These are phyloP conservation scores for Rhodofomes roseus DNA, from an alignment of 1,284 basidiomycete genomes.

Conservation along the genomic window DNA sequence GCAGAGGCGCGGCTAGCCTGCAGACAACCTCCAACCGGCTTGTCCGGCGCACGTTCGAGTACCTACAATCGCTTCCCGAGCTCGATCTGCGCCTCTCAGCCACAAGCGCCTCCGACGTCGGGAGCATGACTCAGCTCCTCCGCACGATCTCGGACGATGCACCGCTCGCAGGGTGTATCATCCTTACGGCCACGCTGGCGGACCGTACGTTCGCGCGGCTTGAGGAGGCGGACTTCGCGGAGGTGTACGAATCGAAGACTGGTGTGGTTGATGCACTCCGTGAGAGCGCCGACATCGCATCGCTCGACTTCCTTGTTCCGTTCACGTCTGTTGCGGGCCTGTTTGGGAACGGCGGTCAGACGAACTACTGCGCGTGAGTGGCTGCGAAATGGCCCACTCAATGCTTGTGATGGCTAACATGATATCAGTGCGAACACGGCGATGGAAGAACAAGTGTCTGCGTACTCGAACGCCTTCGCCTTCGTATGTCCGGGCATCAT, in stretches of 20 bases:
- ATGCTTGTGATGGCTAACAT: not conserved
- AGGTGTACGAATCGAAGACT: conserved; percentile 29
- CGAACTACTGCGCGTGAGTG: conserved; percentile 35
- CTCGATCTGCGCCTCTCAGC: conserved; percentile 27
- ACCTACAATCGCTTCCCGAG: conserved; percentile 26
- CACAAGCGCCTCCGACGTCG: conserved; percentile 26
- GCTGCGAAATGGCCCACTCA: not conserved
- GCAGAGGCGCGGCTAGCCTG: conserved; percentile 27
- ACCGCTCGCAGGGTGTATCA: conserved; percentile 32
- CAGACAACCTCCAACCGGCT: not conserved
- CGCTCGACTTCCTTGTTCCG: conserved; percentile 35
- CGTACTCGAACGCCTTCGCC: conserved; percentile 31
- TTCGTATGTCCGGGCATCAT: conserved; percentile 32
- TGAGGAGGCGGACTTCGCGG: conserved; percentile 26
- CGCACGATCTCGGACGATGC: conserved; percentile 9
- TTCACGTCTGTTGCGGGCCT: conserved; percentile 34
- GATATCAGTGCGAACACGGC: conserved; percentile 31
- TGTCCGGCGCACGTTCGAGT: conserved; percentile 25
- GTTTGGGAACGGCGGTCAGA: conserved; percentile 37
- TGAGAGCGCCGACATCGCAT: conserved; percentile 16
- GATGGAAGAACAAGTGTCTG: conserved; percentile 25
- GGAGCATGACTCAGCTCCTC: conserved; percentile 20
- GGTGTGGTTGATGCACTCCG: conserved; percentile 26
- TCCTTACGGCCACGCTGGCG: conserved; percentile 30
- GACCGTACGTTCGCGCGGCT: conserved; percentile 32